Evolutionary conservation across 2,329 filamentous ascomycete genomes (phyloP).

Genomic region (Talaromyces sp.): DNA sequence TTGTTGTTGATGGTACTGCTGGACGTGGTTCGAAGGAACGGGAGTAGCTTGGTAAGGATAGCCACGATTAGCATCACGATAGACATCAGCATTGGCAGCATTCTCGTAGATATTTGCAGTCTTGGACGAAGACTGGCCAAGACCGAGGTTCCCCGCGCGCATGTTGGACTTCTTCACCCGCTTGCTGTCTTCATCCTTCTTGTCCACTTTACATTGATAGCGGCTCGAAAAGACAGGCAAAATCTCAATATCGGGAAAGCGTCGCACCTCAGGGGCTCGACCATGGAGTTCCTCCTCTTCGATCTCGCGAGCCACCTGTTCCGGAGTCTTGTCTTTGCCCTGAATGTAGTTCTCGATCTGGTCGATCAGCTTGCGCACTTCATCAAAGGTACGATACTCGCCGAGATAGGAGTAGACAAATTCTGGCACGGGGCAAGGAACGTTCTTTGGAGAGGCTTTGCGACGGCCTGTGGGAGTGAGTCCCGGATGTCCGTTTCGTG

Average conservation of each 20-base stretch:
- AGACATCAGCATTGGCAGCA: neutral
- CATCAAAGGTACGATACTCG: neutral
- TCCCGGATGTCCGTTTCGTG: neutral
- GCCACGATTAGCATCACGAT: neutral
- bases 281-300: conserved; percentile 6
- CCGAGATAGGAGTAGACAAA: conserved; percentile 28
- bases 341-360: conserved; percentile 26
- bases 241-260: conserved; percentile 42
- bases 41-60: neutral
- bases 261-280: neutral
- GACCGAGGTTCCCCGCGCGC: neutral
- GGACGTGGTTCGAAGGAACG: neutral
- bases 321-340: conserved; percentile 7
- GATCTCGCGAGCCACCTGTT: neutral
- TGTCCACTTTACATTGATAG: conserved; percentile 19
- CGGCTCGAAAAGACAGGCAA: conserved; percentile 31
- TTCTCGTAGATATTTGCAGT: neutral
- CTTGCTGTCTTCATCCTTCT: conserved; percentile 8
- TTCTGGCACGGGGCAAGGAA: conserved; percentile 31
- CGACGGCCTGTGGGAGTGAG: conserved; percentile 10
- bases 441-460: conserved; percentile 25
- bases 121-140: neutral
- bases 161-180: neutral
- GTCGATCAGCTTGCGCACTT: conserved; percentile 27
- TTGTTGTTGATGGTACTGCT: neutral